Evolutionary conservation across 306 rosid genomes (phyloP).

Genomic region (Dalbergia oliveri): DNA sequence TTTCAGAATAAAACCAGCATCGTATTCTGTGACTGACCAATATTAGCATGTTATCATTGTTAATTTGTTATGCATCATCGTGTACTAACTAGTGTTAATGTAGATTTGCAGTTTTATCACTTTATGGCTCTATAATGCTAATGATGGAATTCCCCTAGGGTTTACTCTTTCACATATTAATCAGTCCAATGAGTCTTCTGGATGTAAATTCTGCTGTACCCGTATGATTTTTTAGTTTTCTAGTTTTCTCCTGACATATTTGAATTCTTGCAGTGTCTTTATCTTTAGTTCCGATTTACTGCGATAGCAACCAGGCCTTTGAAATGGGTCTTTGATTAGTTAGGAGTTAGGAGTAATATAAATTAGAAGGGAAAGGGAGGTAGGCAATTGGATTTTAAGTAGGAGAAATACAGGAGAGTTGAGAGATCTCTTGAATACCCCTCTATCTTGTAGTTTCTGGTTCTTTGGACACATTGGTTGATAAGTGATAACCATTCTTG

Average conservation of each 20-base stretch:
- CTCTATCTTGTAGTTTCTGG: neutral
- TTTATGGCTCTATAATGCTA: neutral
- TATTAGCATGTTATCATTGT: conserved; percentile 18
- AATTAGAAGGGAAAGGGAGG: neutral
- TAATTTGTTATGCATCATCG: neutral
- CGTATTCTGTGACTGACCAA: neutral
- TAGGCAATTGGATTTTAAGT: neutral
- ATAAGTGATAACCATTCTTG: too few relatives aligned
- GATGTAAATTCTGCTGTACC: neutral
- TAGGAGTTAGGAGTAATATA: too few relatives aligned
- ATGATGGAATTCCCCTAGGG: conserved; percentile 1
- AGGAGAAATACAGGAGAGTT: neutral
- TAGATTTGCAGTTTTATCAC: neutral
- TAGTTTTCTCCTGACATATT: neutral
- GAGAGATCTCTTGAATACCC: neutral
- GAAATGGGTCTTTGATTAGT: neutral
- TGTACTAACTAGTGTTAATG: conserved; percentile 1
- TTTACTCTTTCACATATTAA: neutral
- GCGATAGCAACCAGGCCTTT: neutral
- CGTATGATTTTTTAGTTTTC: neutral
- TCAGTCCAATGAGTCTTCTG: conserved; percentile 3
- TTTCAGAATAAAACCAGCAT: conserved; percentile 6
- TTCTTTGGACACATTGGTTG: neutral
- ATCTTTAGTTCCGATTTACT: conserved; percentile 5
- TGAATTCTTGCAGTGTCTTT: neutral